A percentile compares a stretch with the other conserved stretches of the same genome.
phyloP scores from a whole-genome alignment of 768 basidiomycete genomes.

The Mycena metata region DNA sequence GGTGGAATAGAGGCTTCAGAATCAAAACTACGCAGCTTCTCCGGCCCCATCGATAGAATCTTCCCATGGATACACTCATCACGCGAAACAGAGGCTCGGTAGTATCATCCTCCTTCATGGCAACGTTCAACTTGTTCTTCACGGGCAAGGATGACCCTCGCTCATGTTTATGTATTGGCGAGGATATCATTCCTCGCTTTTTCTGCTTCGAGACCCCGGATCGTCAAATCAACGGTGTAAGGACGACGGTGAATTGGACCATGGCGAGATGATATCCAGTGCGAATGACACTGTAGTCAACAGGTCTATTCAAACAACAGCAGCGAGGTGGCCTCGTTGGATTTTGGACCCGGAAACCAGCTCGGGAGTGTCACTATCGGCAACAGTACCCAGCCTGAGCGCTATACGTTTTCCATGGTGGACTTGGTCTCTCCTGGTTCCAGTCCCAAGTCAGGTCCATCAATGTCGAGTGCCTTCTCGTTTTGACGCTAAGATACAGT shows the following conservation, averaged over 20 bases:
- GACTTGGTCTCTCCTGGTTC: conserved; percentile 71
- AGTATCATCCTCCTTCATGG: conserved; percentile 44
- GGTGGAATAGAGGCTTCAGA: no score
- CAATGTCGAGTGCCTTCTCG: conserved; percentile 27
- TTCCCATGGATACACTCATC: conserved; percentile 59
- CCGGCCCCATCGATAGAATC: conserved; percentile 65
- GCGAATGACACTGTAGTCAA: conserved; percentile 21
- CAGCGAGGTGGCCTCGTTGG: conserved; percentile 62
- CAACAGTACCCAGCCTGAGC: conserved; percentile 53
- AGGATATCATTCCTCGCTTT: conserved; percentile 70
- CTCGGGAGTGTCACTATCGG: conserved; percentile 70
- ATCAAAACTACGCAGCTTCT: conserved; percentile 46
- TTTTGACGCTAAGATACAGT: conserved; percentile 49
- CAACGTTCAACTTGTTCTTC: conserved; percentile 74
- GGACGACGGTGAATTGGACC: conserved; percentile 61
- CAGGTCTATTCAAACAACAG: conserved; percentile 65
- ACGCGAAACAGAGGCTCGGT: conserved; percentile 18
- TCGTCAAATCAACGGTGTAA: conserved; percentile 55
- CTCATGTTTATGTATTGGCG: conserved; percentile 76
- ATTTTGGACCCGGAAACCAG: conserved; percentile 68
- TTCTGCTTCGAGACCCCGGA: conserved; percentile 76
- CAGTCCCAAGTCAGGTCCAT: conserved; percentile 58
- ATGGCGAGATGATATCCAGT: not conserved
- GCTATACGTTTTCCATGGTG: conserved; percentile 61
- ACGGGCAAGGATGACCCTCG: conserved; percentile 79